Conservation (phyloP, 2,329 filamentous ascomycete genomes). For the Sporothrix inflata region DNA sequence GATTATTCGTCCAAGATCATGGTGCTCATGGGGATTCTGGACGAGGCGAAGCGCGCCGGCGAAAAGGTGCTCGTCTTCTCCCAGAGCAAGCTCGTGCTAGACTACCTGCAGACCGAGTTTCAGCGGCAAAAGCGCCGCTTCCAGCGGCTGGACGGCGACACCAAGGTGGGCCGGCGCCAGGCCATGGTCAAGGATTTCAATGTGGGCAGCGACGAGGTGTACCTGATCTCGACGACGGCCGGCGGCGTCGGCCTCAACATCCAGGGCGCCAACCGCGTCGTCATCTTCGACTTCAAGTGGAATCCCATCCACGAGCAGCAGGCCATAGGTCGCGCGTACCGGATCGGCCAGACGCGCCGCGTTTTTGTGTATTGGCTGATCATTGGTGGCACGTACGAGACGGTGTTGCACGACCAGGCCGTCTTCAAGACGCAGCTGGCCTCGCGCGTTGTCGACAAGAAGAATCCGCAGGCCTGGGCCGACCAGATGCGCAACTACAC, state of each 20-base stretch:
- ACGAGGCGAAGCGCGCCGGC: conserved; percentile 59
- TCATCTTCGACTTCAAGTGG: conserved; percentile 83
- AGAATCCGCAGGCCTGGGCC: conserved; percentile 71
- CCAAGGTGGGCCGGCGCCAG: conserved; percentile 61
- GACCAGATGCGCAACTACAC: conserved; percentile 61
- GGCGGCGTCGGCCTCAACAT: conserved; percentile 86
- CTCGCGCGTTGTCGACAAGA: conserved; percentile 80
- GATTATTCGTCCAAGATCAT: conserved; percentile 68
- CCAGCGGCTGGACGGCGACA: conserved; percentile 69
- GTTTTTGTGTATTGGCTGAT: conserved; percentile 87
- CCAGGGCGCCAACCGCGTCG: conserved; percentile 78
- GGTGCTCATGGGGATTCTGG: conserved; percentile 70
- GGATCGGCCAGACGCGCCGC: conserved; percentile 77
- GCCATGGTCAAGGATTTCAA: conserved; percentile 71
- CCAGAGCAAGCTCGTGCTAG: conserved; percentile 68
- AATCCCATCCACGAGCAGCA: conserved; percentile 84
- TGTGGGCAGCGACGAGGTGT: conserved; percentile 57
- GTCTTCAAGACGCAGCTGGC: conserved; percentile 84
- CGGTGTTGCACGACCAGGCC: conserved; percentile 70
- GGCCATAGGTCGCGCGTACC: conserved; percentile 83
- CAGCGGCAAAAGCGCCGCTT: conserved; percentile 51
- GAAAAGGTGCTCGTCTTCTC: conserved; percentile 86
- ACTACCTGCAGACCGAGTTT: conserved; percentile 68
- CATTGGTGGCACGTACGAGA: conserved; percentile 78
- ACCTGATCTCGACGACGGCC: conserved; percentile 81